Conservation (phyloP, 1,139 yeast genomes). For the Taphrina pruni region DNA sequence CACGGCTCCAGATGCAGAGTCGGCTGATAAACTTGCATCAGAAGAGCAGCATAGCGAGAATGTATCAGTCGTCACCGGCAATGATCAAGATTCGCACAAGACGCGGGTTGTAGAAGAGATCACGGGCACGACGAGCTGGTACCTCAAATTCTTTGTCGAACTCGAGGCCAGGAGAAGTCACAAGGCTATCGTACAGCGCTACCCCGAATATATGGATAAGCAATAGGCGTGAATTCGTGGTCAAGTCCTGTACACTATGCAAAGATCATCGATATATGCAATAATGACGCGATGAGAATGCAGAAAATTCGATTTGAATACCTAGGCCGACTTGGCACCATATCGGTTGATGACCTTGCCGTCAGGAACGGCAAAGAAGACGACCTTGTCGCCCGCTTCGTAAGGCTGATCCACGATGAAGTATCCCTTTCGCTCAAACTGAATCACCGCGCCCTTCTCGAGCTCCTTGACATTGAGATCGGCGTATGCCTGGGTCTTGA, state of each 20-base stretch:
- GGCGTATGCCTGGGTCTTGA: constrained; percentile 77
- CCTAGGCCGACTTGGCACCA: constrained; percentile 63
- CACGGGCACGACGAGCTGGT: constrained; percentile 30
- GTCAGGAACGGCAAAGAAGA: constrained; percentile 94
- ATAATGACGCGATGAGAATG: too few relatives aligned
- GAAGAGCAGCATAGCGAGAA: background rate
- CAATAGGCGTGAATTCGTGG: background rate
- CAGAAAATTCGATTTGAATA: background rate
- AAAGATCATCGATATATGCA: background rate
- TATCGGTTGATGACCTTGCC: constrained; percentile 87
- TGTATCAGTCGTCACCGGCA: background rate
- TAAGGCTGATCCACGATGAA: constrained; percentile 76
- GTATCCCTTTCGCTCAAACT: constrained; percentile 97
- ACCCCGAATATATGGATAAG: constrained; percentile 3
- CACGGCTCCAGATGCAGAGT: background rate
- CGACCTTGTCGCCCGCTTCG: constrained; percentile 62
- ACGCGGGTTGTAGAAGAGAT: constrained; percentile 22
- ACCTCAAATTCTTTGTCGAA: constrained; percentile 29
- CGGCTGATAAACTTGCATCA: background rate
- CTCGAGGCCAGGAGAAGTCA: constrained; percentile 18
- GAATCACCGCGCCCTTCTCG: constrained; percentile 85
- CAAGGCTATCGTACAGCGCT: background rate
- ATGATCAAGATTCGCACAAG: background rate
- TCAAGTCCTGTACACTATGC: background rate
- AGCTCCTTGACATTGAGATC: constrained; percentile 77